Conservation (phyloP, 2,329 filamentous ascomycete genomes). For the Fusarium sp. region DNA sequence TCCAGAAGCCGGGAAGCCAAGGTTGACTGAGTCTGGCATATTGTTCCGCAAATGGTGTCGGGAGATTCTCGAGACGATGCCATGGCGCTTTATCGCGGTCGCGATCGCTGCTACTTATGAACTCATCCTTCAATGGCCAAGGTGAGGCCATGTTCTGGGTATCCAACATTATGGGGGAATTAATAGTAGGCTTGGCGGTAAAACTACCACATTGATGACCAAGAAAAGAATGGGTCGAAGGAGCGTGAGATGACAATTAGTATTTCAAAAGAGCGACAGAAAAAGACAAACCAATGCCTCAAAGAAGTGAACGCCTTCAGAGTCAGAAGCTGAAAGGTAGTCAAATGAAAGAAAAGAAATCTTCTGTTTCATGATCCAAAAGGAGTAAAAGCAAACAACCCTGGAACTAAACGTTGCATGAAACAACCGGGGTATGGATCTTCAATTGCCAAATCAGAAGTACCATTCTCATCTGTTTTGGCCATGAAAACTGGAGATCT, state of each 20-base stretch:
- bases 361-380: background rate
- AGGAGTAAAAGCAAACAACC: background rate
- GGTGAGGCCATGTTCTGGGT: background rate
- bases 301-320: background rate
- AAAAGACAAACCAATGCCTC: background rate
- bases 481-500: constrained; percentile 1
- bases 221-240: background rate
- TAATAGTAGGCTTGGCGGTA: background rate
- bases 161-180: background rate
- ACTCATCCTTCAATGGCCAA: constrained; percentile 29
- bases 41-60: background rate
- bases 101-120: background rate
- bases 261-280: background rate
- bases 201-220: background rate
- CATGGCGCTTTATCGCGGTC: constrained; percentile 12
- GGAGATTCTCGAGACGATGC: constrained; percentile 21
- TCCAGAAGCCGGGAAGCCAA: constrained; percentile 36
- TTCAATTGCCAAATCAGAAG: background rate
- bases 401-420: background rate
- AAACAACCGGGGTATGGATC: background rate
- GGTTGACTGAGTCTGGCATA: constrained; percentile 27
- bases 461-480: background rate
- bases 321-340: background rate
- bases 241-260: background rate
- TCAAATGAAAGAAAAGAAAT: background rate